Evolutionary conservation across 345 rosid genomes (phyloP).

Genomic region (Aquilaria sinensis): DNA sequence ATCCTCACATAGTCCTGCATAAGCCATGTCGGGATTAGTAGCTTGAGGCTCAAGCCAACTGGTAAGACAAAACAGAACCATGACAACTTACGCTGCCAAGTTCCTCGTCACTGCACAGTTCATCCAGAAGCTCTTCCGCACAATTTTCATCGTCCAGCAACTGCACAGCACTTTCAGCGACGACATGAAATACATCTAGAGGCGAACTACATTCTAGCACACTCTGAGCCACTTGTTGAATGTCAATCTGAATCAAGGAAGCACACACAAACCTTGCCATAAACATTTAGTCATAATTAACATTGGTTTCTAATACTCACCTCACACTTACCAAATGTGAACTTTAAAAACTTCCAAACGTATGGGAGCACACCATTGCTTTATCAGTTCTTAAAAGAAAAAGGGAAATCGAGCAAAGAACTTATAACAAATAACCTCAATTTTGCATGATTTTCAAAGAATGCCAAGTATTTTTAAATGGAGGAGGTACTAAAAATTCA

Average conservation of each 20-base stretch:
- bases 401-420: no score
- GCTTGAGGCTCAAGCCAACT: not conserved
- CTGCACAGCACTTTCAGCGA: conserved; percentile 50
- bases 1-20: conserved; percentile 66
- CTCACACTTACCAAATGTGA: not conserved
- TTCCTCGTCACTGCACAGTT: conserved; percentile 47
- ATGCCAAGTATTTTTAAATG: no score
- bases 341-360: not conserved
- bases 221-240: conserved; percentile 42
- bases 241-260: conserved; percentile 31
- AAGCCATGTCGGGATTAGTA: not conserved
- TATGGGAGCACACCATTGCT: not conserved
- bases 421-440: no score
- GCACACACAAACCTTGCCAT: not conserved
- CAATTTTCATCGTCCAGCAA: conserved; percentile 20
- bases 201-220: conserved; percentile 48
- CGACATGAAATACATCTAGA: conserved; percentile 46
- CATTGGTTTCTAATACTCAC: not conserved
- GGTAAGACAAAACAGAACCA: not conserved
- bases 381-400: no score
- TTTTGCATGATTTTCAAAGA: no score
- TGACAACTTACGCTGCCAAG: conserved; percentile 46
- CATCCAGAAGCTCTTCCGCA: conserved; percentile 39
- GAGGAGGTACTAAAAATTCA: not conserved
- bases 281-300: not conserved